Percentiles rank a stretch among this genome's conserved stretches.
These are phyloP conservation scores for Cladosporium sp. DNA, from an alignment of 2,329 filamentous ascomycete species.

Conservation along the genomic window DNA sequence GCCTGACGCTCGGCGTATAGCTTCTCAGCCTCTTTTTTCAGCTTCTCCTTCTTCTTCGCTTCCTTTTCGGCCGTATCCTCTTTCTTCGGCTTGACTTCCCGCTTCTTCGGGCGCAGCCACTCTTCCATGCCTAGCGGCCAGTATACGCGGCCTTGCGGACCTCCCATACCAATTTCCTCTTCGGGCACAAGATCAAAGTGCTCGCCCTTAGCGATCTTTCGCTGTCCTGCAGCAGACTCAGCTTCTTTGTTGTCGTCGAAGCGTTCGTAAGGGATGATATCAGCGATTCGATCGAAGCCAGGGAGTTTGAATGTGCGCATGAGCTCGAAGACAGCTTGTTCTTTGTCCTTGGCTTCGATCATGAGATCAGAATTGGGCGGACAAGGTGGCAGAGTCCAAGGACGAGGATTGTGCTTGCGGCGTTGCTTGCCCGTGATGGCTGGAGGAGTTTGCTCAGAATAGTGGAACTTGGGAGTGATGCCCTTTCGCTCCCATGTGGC, in stretches of 20 bases:
- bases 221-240: slow-evolving; percentile 19
- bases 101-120: slow-evolving; percentile 81
- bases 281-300: slow-evolving; percentile 72
- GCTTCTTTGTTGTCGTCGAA: slow-evolving; percentile 68
- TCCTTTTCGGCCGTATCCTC: slow-evolving; percentile 23
- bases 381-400: slow-evolving; percentile 79
- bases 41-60: slow-evolving; percentile 35
- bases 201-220: slow-evolving; percentile 20
- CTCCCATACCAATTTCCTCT: slow-evolving; percentile 82
- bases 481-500: slow-evolving; percentile 81
- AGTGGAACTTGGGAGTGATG: slow-evolving; percentile 96
- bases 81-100: slow-evolving; percentile 58
- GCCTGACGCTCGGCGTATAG: slow-evolving; percentile 29
- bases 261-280: slow-evolving; percentile 74
- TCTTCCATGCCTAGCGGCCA: slow-evolving; percentile 90
- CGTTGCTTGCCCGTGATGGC: slow-evolving; percentile 76
- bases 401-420: slow-evolving; percentile 81
- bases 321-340: slow-evolving; percentile 91
- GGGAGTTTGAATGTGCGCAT: slow-evolving; percentile 87
- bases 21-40: slow-evolving; percentile 33
- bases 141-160: slow-evolving; percentile 76
- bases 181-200: slow-evolving; percentile 51
- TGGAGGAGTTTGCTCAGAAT: slow-evolving; percentile 76
- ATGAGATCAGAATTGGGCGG: slow-evolving; percentile 87
- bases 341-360: slow-evolving; percentile 98